Evolutionary conservation across 352 stramenopile genomes (phyloP).

Genomic region (Phytophthora ramorum): DNA sequence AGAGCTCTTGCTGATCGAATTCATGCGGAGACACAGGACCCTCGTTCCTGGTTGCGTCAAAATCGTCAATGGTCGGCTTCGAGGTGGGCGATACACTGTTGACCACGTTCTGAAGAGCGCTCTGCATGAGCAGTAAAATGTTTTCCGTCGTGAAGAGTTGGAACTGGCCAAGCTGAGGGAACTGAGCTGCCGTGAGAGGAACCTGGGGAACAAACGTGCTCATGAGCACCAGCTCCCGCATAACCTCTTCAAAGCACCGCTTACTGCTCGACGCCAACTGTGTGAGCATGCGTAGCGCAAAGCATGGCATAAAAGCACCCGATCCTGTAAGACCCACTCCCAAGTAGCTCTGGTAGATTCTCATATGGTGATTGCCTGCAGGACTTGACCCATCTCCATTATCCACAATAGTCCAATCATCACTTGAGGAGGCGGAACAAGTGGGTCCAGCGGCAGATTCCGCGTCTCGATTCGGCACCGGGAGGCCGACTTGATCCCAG

Average conservation of each 20-base stretch:
- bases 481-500: constrained; percentile 73
- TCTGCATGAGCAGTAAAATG: constrained; percentile 84
- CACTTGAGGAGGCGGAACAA: constrained; percentile 11
- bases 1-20: constrained; percentile 80
- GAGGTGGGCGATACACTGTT: constrained; percentile 65
- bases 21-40: constrained; percentile 45
- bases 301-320: constrained; percentile 71
- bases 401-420: constrained; percentile 37
- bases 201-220: constrained; percentile 61
- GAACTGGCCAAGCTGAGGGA: constrained; percentile 72
- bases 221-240: constrained; percentile 76
- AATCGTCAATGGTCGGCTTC: constrained; percentile 54
- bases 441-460: constrained; percentile 6
- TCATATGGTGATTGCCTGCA: constrained; percentile 69
- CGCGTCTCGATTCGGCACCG: constrained; percentile 38
- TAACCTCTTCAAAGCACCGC: constrained; percentile 78
- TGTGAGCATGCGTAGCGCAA: constrained; percentile 84
- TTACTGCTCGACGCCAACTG: constrained; percentile 77
- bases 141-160: constrained; percentile 82
- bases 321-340: constrained; percentile 70
- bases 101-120: constrained; percentile 64
- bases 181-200: constrained; percentile 47
- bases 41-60: constrained; percentile 45
- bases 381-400: constrained; percentile 48
- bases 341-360: constrained; percentile 84